Conservation (phyloP, 1,284 basidiomycete species). For the Cutaneotrichosporon dermatis region DNA sequence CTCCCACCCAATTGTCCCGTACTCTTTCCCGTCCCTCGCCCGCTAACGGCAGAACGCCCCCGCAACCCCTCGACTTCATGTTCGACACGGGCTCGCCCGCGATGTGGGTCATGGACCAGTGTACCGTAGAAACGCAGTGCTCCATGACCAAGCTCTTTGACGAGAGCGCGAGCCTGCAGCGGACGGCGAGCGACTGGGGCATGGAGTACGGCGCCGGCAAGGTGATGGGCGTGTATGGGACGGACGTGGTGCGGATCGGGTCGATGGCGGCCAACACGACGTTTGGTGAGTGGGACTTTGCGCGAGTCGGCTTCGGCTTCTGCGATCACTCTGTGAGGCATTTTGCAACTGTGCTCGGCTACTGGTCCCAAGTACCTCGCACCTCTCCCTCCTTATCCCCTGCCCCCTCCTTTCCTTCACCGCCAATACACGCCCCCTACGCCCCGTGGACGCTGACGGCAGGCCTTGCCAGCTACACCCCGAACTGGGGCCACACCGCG, state of each 20-base stretch:
- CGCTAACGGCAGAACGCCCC: neutral
- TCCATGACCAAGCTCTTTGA: neutral
- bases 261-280: neutral
- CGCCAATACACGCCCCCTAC: too few relatives aligned
- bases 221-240: neutral
- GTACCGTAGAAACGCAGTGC: neutral
- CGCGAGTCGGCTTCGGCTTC: too few relatives aligned
- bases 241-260: neutral
- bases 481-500: neutral
- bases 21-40: too few relatives aligned
- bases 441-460: neutral
- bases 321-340: too few relatives aligned
- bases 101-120: slow-evolving; percentile 1
- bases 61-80: neutral
- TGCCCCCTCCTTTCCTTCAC: too few relatives aligned
- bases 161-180: neutral
- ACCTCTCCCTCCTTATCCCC: neutral
- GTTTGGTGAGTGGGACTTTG: neutral
- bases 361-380: too few relatives aligned
- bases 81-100: slow-evolving; percentile 10
- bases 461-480: neutral
- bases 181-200: neutral
- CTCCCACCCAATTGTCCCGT: too few relatives aligned
- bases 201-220: neutral
- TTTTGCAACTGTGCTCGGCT: too few relatives aligned